Base-by-base conservation (phyloP, 1,284 basidiomycete genomes). In the Rhodotorula sp. region DNA sequence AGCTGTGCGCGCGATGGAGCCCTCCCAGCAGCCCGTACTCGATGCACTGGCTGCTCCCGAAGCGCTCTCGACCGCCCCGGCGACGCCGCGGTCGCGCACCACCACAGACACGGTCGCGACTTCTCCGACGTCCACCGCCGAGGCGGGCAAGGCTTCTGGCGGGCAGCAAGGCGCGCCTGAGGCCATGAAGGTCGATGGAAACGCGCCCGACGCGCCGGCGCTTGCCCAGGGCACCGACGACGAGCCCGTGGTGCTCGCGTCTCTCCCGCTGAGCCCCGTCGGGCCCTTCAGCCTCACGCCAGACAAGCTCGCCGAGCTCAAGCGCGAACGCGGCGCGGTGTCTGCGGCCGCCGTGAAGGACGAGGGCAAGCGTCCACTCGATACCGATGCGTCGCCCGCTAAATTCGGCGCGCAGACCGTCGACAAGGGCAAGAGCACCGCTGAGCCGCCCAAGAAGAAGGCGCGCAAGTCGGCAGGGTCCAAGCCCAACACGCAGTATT, bases 401-500 rank as follows among this genome's bases (percentile, higher is more conserved):
- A 27, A 27, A 50, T 8, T n/a, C 48, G 48, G 25, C 25, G 48
- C 48, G 25, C 48, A 50, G 48, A 27, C 12, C 29, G 41, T 7
- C 50, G n/a, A 29, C n/a, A n/a, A n/a, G 13, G 50, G 15, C 50
- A 51, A 51, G n/a, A n/a, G 44, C 44, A 44, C 22, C 27, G 27
- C 36, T 8, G 37, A 39, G 37, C 62, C 62, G 55, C 54, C 63
- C 9, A 56, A 48, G 53, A 67, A 67, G 66, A 67, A 62, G 61
- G 50, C 58, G 64, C 54, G 54, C 51, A 61, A 50, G 66, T 60
- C 65, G 39, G 32, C 29, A 12, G 50, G 39, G 25, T 21, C 59
- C 21, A 62, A 61, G 37, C 27, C 25, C 65, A 27, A 27, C 29
- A 61, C 58, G 29, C 73, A 51, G 75, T 78, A 69, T 61, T 73